Conservation (phyloP, 768 basidiomycete species). For the Mrakia gelida region DNA sequence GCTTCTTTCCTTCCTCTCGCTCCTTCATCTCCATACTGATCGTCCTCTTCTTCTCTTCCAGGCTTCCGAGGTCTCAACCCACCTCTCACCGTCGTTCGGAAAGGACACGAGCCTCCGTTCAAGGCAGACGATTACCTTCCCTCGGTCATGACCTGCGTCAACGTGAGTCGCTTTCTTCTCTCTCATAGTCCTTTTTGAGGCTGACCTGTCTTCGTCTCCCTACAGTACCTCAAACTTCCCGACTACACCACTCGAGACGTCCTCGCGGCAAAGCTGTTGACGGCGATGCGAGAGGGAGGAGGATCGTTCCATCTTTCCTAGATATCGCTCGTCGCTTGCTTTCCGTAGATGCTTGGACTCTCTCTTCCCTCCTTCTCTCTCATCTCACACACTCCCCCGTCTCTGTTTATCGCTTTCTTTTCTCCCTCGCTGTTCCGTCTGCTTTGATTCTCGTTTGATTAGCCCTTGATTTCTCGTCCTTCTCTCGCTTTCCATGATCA, state of each 20-base stretch:
- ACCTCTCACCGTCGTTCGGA: constrained; percentile 90
- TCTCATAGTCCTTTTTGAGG: neutral
- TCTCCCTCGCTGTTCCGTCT: neutral
- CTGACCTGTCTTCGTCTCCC: neutral
- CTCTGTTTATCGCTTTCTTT: neutral
- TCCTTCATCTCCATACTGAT: neutral
- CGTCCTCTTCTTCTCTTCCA: constrained; percentile 40
- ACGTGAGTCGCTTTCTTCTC: constrained; percentile 36
- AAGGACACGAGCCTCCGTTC: constrained; percentile 87
- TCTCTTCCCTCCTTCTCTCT: too few species aligned
- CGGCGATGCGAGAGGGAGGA: constrained; percentile 88
- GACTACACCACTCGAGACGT: constrained; percentile 85
- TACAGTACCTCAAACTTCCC: constrained; percentile 70
- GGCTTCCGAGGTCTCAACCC: constrained; percentile 95
- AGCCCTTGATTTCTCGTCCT: neutral
- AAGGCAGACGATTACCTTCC: constrained; percentile 91
- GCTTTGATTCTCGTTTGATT: neutral
- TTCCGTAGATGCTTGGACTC: too few species aligned
- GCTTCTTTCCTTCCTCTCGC: neutral
- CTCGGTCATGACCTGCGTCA: constrained; percentile 93
- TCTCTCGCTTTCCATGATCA: neutral
- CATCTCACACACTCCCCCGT: too few species aligned
- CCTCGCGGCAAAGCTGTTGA: constrained; percentile 73
- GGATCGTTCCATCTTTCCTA: constrained; percentile 97
- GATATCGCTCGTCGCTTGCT: neutral